Evolutionary conservation across 2,329 filamentous ascomycete genomes (phyloP).

Genomic region (Penicillium sp.): DNA sequence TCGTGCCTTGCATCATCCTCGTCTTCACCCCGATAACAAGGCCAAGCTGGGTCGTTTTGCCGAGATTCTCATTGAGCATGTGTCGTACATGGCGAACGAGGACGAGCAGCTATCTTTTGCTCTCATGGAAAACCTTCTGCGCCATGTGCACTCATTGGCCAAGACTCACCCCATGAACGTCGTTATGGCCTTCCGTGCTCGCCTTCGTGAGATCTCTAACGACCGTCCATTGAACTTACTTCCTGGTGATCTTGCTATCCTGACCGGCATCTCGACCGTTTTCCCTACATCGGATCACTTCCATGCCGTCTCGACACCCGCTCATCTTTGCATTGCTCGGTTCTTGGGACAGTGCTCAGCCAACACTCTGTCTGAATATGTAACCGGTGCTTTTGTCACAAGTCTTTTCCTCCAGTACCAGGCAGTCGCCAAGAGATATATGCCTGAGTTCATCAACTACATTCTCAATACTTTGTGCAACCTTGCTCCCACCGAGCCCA

Average conservation of each 20-base stretch:
- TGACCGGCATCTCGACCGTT: constrained; percentile 78
- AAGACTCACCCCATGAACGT: constrained; percentile 81
- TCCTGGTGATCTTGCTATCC: constrained; percentile 74
- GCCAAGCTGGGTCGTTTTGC: constrained; percentile 65
- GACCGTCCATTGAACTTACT: constrained; percentile 53
- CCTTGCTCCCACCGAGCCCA: constrained; percentile 58
- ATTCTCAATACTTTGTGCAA: constrained; percentile 70
- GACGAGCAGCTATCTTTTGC: constrained; percentile 58
- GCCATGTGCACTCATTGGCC: constrained; percentile 89
- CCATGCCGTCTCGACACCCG: constrained; percentile 89
- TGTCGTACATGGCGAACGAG: constrained; percentile 58
- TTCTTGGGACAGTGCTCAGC: constrained; percentile 79
- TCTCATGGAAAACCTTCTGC: constrained; percentile 74
- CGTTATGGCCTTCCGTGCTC: constrained; percentile 72
- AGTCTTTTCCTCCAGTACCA: constrained; percentile 82
- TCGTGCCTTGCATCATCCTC: constrained; percentile 86
- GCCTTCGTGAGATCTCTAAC: constrained; percentile 59
- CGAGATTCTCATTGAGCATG: constrained; percentile 52
- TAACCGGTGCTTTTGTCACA: constrained; percentile 73
- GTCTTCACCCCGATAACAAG: constrained; percentile 82
- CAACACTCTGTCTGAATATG: constrained; percentile 63
- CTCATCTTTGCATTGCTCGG: constrained; percentile 77
- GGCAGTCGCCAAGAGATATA: constrained; percentile 75
- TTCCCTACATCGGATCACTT: constrained; percentile 98
- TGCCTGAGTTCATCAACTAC: constrained; percentile 86